Percentiles rank a stretch among this genome's conserved stretches.
These are phyloP conservation scores for Ganoderma multipileum DNA, from an alignment of 1,284 basidiomycete species.

Conservation along the genomic window DNA sequence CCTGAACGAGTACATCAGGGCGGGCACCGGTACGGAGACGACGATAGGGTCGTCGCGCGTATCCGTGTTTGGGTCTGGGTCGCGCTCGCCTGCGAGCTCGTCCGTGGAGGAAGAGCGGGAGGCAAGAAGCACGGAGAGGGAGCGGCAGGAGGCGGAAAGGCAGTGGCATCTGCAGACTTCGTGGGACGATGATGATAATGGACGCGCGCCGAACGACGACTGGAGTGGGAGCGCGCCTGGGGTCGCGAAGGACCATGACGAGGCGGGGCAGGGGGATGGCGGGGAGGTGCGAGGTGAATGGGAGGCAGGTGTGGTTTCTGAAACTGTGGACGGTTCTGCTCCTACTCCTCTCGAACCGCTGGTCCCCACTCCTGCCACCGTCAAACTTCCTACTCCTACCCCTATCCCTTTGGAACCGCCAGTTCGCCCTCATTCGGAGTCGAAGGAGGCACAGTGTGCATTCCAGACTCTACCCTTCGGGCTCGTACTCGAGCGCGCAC, in stretches of 20 bases:
- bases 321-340: not conserved
- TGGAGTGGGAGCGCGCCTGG: not conserved
- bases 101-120: not conserved
- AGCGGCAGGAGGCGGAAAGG: not conserved
- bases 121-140: not conserved
- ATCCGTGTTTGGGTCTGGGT: not conserved
- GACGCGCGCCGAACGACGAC: not conserved
- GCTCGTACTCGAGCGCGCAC: not conserved
- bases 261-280: not conserved
- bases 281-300: not conserved
- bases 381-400: too few relatives aligned
- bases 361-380: not conserved
- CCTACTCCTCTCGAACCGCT: not conserved
- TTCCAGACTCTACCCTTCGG: not conserved
- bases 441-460: not conserved
- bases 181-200: not conserved
- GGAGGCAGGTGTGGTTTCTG: not conserved
- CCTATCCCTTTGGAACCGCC: not conserved
- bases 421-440: not conserved
- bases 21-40: not conserved
- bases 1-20: slow-evolving; percentile 8
- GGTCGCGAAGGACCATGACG: not conserved
- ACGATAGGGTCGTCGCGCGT: not conserved
- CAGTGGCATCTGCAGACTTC: slow-evolving; percentile 4
- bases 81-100: not conserved